Conservation (phyloP, 2,329 filamentous ascomycete genomes). For the Aureobasidium pullulans region DNA sequence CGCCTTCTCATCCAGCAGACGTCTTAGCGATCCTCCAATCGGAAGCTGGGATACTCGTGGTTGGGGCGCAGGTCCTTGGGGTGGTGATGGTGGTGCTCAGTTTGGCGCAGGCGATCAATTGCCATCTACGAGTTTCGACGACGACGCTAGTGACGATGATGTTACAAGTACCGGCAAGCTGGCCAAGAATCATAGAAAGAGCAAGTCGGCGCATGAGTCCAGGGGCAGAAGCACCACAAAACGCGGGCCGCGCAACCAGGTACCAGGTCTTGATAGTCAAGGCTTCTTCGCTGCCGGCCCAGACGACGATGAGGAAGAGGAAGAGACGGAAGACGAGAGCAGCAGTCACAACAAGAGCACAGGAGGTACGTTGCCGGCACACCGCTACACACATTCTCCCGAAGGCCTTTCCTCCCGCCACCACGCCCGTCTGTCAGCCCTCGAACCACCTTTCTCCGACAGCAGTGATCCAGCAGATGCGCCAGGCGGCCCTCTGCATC, state of each 20-base stretch:
- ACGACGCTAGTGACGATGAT: constrained; percentile 16
- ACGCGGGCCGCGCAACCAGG: constrained; percentile 10
- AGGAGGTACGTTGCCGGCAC: constrained; percentile 29
- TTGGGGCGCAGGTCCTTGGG: constrained; percentile 47
- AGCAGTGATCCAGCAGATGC: constrained; percentile 14
- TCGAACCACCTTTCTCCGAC: constrained; percentile 12
- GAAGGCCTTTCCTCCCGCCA: not conserved
- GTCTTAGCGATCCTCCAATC: constrained; percentile 32
- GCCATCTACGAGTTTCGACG: constrained; percentile 28
- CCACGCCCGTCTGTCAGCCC: constrained; percentile 1
- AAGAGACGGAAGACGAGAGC: not conserved
- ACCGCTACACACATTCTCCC: constrained; percentile 24
- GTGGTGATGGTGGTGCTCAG: constrained; percentile 26
- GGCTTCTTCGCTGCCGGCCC: constrained; percentile 8
- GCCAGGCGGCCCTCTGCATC: not conserved
- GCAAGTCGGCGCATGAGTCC: constrained; percentile 78
- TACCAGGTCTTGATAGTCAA: constrained; percentile 10
- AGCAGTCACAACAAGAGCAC: not conserved
- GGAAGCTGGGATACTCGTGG: constrained; percentile 66
- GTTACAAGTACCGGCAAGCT: constrained; percentile 12
- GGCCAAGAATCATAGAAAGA: constrained; percentile 26
- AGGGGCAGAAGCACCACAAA: constrained; percentile 1
- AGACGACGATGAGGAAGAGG: not conserved
- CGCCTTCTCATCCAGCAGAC: constrained; percentile 75
- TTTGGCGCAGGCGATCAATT: constrained; percentile 24